phyloP scores from a whole-genome alignment of 192 early-diverging fungal species.

The Linnemannia hyalina region DNA sequence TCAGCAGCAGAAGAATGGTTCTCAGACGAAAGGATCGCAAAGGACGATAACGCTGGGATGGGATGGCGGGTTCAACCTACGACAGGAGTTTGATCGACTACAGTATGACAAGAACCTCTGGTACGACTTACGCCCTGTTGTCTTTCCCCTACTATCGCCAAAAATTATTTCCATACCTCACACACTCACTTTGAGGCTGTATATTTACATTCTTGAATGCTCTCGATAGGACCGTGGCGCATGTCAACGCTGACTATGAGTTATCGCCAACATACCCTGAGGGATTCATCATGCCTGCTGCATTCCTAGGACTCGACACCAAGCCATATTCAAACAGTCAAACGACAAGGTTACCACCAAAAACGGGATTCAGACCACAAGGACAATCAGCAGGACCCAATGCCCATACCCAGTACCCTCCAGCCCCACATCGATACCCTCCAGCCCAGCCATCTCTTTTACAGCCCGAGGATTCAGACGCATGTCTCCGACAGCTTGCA shows the following conservation, averaged over 20 bases:
- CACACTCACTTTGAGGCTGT: not conserved
- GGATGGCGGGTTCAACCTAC: constrained; percentile 52
- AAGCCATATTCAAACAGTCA: constrained; percentile 7
- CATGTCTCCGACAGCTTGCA: constrained; percentile 38
- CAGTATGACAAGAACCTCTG: constrained; percentile 41
- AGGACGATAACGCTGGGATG: constrained; percentile 36
- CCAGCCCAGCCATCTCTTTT: not conserved
- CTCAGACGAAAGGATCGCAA: not conserved
- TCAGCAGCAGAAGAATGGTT: not conserved
- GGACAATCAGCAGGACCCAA: not conserved
- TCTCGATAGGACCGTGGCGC: constrained; percentile 44
- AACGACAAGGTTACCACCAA: not conserved
- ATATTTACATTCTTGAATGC: not conserved
- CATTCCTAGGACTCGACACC: constrained; percentile 21
- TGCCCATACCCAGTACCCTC: not conserved
- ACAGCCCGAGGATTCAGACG: not conserved
- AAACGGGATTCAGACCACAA: not conserved
- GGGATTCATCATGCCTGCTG: constrained; percentile 51
- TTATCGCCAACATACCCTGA: constrained; percentile 59
- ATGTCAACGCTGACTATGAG: constrained; percentile 45
- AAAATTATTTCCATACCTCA: not conserved
- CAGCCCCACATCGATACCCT: not conserved
- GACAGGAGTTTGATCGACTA: constrained; percentile 51
- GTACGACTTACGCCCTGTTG: not conserved
- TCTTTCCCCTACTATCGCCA: not conserved